Evolutionary conservation across 73 alveolate species (phyloP).

Genomic region (Paramecium octaurelia): DNA sequence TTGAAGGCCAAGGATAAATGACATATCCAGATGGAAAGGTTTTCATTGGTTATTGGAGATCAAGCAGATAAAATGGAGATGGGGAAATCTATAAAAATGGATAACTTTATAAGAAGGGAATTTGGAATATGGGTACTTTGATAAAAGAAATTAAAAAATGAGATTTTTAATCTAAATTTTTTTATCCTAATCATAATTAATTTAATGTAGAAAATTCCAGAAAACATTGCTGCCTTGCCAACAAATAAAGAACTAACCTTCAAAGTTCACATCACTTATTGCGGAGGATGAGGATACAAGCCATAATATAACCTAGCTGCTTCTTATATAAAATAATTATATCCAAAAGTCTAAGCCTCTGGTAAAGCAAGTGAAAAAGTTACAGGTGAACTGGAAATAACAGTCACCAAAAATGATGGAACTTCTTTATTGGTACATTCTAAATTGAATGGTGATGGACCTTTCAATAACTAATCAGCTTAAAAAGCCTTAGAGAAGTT

Average conservation of each 20-base stretch:
- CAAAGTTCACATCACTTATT: constrained; percentile 4
- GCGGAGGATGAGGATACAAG: constrained; percentile 49
- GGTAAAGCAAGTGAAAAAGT: neutral
- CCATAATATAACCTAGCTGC: constrained; percentile 26
- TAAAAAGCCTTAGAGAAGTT: neutral
- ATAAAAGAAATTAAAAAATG: neutral
- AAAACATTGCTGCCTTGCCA: neutral
- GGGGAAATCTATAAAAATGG: neutral
- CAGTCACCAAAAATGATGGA: constrained; percentile 35
- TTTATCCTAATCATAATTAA: neutral
- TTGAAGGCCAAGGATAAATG: constrained; percentile 7
- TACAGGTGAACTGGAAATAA: constrained; percentile 30
- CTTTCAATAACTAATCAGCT: constrained; percentile 6
- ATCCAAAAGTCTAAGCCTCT: constrained; percentile 31
- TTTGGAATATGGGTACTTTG: constrained; percentile 24
- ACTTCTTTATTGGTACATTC: neutral
- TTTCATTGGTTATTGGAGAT: constrained; percentile 2
- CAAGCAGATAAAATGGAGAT: neutral
- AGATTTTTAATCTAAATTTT: neutral
- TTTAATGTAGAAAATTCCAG: constrained; percentile 38
- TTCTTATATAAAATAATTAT: neutral
- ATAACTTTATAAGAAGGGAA: neutral
- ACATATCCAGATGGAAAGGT: neutral
- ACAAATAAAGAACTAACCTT: neutral
- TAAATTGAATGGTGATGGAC: constrained; percentile 26